Evolutionary conservation across 805 yeast species (phyloP).

Genomic region (Ogataea nitratoaversa): DNA sequence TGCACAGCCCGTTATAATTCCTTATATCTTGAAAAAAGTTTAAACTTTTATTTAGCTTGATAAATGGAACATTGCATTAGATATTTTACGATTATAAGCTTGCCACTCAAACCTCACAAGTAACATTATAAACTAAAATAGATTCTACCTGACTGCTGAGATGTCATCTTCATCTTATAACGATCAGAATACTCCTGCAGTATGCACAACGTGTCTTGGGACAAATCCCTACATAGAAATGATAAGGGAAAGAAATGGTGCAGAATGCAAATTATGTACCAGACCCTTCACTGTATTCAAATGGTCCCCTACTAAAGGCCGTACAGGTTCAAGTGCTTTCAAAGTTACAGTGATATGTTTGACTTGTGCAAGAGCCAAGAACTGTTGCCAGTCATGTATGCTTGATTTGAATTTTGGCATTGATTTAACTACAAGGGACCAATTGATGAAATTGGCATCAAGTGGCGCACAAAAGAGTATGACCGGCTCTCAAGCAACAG

Average conservation of each 20-base stretch:
- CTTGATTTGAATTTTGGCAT: slow-evolving; percentile 76
- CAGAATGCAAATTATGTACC: slow-evolving; percentile 82
- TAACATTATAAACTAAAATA: too few relatives aligned
- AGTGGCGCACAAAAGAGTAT: slow-evolving; percentile 36
- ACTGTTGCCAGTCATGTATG: slow-evolving; percentile 88
- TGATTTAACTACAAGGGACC: slow-evolving; percentile 75
- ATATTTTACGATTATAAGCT: too few relatives aligned
- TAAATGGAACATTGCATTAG: too few relatives aligned
- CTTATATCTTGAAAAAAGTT: background rate
- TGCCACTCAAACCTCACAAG: too few relatives aligned
- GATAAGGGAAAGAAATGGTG: slow-evolving; percentile 66
- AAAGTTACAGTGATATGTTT: slow-evolving; percentile 68
- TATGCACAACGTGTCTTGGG: slow-evolving; percentile 76
- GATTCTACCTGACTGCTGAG: too few relatives aligned
- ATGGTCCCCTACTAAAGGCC: slow-evolving; percentile 53
- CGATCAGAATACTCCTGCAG: slow-evolving; percentile 43
- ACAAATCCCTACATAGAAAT: slow-evolving; percentile 60
- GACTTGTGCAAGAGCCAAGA: slow-evolving; percentile 73
- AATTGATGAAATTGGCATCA: slow-evolving; percentile 65
- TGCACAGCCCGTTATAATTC: background rate
- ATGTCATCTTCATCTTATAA: slow-evolving; percentile 10
- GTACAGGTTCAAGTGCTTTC: slow-evolving; percentile 29
- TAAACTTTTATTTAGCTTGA: too few relatives aligned
- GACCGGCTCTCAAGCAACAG: background rate
- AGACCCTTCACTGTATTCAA: slow-evolving; percentile 77